These are phyloP conservation scores for Sanghuangporus weigelae DNA, from an alignment of 1,284 basidiomycete genomes.

Conservation along the genomic window DNA sequence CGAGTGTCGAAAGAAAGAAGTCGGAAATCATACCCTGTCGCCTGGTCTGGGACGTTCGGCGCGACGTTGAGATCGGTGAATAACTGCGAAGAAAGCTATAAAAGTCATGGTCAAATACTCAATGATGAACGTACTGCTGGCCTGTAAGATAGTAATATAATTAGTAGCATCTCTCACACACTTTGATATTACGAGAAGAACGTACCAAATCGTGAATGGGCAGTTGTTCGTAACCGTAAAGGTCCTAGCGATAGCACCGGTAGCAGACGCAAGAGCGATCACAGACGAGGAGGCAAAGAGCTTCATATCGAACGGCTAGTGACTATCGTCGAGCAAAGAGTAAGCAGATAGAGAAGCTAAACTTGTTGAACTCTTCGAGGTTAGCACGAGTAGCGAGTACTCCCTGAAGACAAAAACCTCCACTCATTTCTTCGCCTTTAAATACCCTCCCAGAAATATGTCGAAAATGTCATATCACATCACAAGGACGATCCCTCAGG, in stretches of 20 bases:
- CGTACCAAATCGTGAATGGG: slow-evolving; percentile 30
- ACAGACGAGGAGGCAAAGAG: slow-evolving; percentile 15
- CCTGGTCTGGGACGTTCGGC: slow-evolving; percentile 16
- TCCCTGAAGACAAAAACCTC: too few relatives aligned
- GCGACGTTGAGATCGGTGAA: slow-evolving; percentile 22
- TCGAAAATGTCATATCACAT: too few relatives aligned
- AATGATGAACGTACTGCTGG: slow-evolving; percentile 15
- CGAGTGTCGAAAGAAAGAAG: not conserved
- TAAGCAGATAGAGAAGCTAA: not conserved
- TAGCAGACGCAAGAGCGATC: slow-evolving; percentile 21
- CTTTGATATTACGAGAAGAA: not conserved
- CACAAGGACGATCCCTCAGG: too few relatives aligned
- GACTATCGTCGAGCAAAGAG: not conserved
- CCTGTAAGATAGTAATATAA: slow-evolving; percentile 6
- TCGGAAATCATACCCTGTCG: slow-evolving; percentile 13
- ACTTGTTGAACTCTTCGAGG: not conserved
- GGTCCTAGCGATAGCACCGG: slow-evolving; percentile 34
- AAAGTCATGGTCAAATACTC: not conserved
- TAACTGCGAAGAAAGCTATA: slow-evolving; percentile 15
- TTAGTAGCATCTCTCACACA: not conserved
- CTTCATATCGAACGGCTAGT: not conserved
- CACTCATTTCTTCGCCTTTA: too few relatives aligned
- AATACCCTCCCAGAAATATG: too few relatives aligned
- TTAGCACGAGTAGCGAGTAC: too few relatives aligned
- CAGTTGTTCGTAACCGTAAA: slow-evolving; percentile 30